phyloP scores from a whole-genome alignment of 192 early-diverging fungal genomes.

The Podila clonocystis region DNA sequence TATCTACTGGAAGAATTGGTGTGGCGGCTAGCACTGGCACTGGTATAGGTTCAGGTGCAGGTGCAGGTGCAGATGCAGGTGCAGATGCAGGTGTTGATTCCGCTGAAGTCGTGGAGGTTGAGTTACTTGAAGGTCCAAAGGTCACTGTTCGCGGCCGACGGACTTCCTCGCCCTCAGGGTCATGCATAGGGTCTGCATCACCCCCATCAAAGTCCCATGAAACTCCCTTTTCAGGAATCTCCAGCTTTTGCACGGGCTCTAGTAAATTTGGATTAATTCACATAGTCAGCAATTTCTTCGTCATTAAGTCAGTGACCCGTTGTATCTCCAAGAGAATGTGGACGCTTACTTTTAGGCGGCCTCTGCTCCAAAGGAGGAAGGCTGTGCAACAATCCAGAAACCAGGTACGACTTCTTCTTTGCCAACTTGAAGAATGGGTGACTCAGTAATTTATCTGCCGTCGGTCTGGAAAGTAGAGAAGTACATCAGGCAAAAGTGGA shows the following conservation, averaged over 20 bases:
- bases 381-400: conserved; percentile 61
- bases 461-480: conserved; percentile 57
- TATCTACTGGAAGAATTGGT: neutral
- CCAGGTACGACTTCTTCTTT: conserved; percentile 74
- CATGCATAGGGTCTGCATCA: conserved; percentile 10
- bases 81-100: neutral
- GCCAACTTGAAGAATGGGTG: conserved; percentile 84
- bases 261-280: neutral
- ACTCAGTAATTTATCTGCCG: conserved; percentile 76
- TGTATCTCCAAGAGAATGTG: neutral
- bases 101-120: conserved; percentile 1
- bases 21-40: neutral
- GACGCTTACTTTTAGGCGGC: conserved; percentile 57
- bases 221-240: conserved; percentile 58
- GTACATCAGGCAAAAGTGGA: neutral
- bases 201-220: conserved; percentile 75
- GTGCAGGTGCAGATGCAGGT: no score
- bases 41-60: no score
- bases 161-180: neutral
- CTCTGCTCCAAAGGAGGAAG: conserved; percentile 77
- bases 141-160: conserved; percentile 13
- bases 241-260: conserved; percentile 55
- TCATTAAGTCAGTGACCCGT: neutral
- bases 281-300: neutral
- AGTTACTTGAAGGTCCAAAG: neutral